Evolutionary conservation across 148 eudicot species (phyloP), one percentile per base, ranked within the genome.

Genomic region (Chenopodium album): DNA sequence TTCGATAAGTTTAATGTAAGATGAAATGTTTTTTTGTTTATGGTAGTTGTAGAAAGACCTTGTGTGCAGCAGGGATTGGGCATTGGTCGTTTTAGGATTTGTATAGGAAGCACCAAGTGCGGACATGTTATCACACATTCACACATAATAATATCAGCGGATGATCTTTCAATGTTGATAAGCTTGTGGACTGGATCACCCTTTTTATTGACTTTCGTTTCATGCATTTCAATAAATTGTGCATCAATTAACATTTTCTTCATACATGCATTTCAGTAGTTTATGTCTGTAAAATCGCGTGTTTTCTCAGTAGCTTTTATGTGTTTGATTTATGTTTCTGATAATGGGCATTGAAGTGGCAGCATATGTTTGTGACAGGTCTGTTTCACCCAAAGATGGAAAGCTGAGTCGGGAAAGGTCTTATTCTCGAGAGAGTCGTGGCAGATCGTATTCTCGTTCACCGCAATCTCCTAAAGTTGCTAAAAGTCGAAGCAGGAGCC

Each of bases 371-470:
- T 71, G 29, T 87, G 88, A 72, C 87, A 95, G 98, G 91, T 93
- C 98, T 71, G 82, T 80, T 37, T 89, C 99, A 74, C 98, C 97
- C n/a, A 87, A 82, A 79, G 94, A 84, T 74, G 90, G 84, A 70
- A 93, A 92, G 88, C 82, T 83, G 67, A 86, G 90, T 77, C 79
- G 90, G 67, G 97, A 91, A 65, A 90, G 94, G 87, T 91, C 98
- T 26, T 87, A 84, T 85, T 89, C 92, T 16, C 86, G 84, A 1
- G 80, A 76, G 47, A 76, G 81, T 34, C 84, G 83, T 67, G 87
- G 75, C n/a, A 81, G 86, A 60, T 81, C 88, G 76, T 78, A 86
- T 78, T 81, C 86, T 31, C 90, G 84, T 14, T 89, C 91, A 0
- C 90, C 88, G 7, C 83, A 50, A 73, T 23, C 79, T 4, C 90